Base-by-base conservation (phyloP, 305 asterid species). In the Fraxinus sp. region DNA sequence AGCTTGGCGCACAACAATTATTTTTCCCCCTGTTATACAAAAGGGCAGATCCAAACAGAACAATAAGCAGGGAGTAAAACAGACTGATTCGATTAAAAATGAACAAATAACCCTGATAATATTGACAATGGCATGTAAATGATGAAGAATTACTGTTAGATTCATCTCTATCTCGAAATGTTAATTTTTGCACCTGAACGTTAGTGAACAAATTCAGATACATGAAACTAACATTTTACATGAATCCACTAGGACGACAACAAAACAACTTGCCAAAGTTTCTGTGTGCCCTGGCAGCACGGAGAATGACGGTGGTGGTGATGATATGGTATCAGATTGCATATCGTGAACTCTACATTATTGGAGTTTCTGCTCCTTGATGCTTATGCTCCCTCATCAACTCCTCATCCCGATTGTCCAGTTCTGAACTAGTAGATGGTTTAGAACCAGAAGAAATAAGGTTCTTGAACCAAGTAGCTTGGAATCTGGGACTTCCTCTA, bases 391-490 rank as follows among this genome's bases (percentile, higher is more conserved):
- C 91, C 41, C 4, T 85, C 14, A 59, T 72, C 73, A 33, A 78
- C 77, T 85, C 89, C 32, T 87, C 90, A 18, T 88, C 91, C 10
- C 14, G 78, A 76, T 82, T 87, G 57, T 90, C 92, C 66, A 85
- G 79, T 78, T 88, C 95, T 30, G 94, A 88, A 84, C 92, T 90
- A 52, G 86, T 81, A 7, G 99, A 91, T 28, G 97, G 98, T 79
- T 91, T 94, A 59, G 93, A 91, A 80, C 93, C 94, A 26, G 84
- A 5, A 3, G 97, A 46, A 37, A 90, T 68, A 55, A 94, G 89
- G 81, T 87, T 94, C 92, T 91, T 94, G 90, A 94, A 93, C 98
- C 93, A 90, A 24, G 87, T 32, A 55, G 82, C 77, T 70, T 90
- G 93, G 44, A 86, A 64, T 80, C 90, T 84, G 55, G 90, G 90